phyloP scores from a whole-genome alignment of 2,329 filamentous ascomycete species.

The Penicillium griseofulvum region DNA sequence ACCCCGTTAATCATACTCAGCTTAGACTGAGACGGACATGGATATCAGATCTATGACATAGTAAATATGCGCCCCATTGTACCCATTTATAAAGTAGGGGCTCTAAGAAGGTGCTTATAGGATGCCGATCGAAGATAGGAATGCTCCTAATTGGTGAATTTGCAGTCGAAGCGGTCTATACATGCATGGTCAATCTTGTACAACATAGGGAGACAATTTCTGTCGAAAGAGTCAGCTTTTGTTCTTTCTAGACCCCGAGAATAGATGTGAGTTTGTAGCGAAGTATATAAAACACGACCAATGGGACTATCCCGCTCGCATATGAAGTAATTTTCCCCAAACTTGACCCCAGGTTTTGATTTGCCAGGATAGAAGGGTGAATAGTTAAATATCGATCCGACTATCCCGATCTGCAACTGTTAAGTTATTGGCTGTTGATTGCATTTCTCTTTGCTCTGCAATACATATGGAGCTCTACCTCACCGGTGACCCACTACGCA shows the following conservation, averaged over 20 bases:
- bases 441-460: neutral
- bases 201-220: slow-evolving; percentile 55
- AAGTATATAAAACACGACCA: neutral
- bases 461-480: neutral
- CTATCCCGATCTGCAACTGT: neutral
- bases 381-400: neutral
- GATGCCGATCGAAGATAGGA: slow-evolving; percentile 57
- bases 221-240: neutral
- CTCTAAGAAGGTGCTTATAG: slow-evolving; percentile 59
- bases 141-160: slow-evolving; percentile 59
- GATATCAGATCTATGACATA: slow-evolving; percentile 48
- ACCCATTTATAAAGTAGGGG: slow-evolving; percentile 60
- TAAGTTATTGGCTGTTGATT: no score
- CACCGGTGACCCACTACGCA: neutral
- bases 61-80: slow-evolving; percentile 54
- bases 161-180: slow-evolving; percentile 61
- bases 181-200: slow-evolving; percentile 45
- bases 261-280: neutral
- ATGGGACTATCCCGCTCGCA: neutral
- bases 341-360: neutral
- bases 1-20: slow-evolving; percentile 61
- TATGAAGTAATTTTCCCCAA: neutral
- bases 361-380: neutral
- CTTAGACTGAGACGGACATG: slow-evolving; percentile 58
- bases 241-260: neutral